phyloP scores from a whole-genome alignment of 169 alveolate species.

The Theileria parva region DNA sequence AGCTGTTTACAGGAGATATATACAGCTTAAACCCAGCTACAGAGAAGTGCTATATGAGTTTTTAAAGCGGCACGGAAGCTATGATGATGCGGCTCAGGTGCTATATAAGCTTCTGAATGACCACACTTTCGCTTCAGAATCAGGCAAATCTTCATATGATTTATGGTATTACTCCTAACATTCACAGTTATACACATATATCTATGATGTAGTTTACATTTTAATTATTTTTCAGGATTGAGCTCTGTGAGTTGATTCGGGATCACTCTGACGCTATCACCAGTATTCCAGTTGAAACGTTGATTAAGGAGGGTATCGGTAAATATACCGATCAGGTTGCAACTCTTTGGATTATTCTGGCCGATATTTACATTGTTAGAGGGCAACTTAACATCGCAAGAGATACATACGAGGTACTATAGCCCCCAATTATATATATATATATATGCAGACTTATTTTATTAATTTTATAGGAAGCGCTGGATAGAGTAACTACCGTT shows the following conservation, averaged over 20 bases:
- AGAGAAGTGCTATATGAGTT: constrained; percentile 80
- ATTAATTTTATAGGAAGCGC: constrained; percentile 77
- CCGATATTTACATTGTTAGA: constrained; percentile 79
- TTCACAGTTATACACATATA: no score
- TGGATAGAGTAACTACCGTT: constrained; percentile 81
- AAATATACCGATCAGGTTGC: constrained; percentile 87
- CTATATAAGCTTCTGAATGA: constrained; percentile 81
- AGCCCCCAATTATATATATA: no score
- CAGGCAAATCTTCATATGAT: constrained; percentile 77
- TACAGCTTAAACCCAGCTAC: constrained; percentile 76
- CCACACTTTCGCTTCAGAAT: constrained; percentile 74
- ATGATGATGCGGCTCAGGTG: constrained; percentile 75
- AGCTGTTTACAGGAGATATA: constrained; percentile 79
- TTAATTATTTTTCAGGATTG: constrained; percentile 32
- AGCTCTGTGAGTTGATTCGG: constrained; percentile 82
- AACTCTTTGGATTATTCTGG: constrained; percentile 83
- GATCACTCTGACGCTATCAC: constrained; percentile 72
- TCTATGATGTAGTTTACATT: not conserved
- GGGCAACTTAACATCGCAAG: constrained; percentile 83
- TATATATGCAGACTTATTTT: no score
- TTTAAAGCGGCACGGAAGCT: constrained; percentile 62
- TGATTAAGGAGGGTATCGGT: constrained; percentile 83
- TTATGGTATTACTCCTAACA: constrained; percentile 55
- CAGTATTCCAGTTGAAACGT: constrained; percentile 69
- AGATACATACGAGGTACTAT: constrained; percentile 74